These are phyloP conservation scores for Phytophthora kernoviae DNA, from an alignment of 352 stramenopile genomes.

Conservation along the genomic window DNA sequence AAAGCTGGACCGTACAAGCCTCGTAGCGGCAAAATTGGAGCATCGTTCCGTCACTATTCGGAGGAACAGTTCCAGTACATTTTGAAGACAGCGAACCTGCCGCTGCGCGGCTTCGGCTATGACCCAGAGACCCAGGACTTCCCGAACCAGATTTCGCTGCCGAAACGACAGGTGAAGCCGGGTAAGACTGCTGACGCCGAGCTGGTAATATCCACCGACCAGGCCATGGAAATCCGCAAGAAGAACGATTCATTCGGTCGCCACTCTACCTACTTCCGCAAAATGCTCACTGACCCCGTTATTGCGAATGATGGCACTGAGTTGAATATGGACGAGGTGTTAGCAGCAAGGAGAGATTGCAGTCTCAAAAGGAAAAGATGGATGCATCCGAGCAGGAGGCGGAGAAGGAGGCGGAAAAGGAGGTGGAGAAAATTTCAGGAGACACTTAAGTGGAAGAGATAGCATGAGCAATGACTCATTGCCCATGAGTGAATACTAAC, in stretches of 20 bases:
- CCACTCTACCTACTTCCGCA: conserved; percentile 82
- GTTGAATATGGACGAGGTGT: conserved; percentile 87
- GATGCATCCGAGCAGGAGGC: conserved; percentile 14
- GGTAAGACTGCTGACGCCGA: conserved; percentile 47
- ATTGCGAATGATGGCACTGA: conserved; percentile 78
- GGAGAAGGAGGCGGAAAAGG: conserved; percentile 28
- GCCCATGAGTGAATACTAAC: not conserved
- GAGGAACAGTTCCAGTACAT: conserved; percentile 87
- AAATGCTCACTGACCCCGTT: conserved; percentile 73
- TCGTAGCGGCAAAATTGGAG: conserved; percentile 85
- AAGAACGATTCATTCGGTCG: conserved; percentile 81
- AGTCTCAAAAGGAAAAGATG: conserved; percentile 39
- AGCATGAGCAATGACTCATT: too few relatives aligned
- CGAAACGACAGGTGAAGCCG: conserved; percentile 82
- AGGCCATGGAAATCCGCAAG: conserved; percentile 71
- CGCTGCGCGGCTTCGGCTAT: conserved; percentile 87
- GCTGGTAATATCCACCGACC: conserved; percentile 71
- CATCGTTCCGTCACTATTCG: conserved; percentile 83
- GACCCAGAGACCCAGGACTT: conserved; percentile 84
- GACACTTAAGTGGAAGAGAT: conserved; percentile 18
- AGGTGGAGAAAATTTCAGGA: conserved; percentile 16
- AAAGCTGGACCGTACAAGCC: conserved; percentile 82
- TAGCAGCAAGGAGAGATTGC: conserved; percentile 50
- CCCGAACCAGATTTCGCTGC: conserved; percentile 66
- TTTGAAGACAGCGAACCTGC: conserved; percentile 72